phyloP scores from a whole-genome alignment of 2,329 filamentous ascomycete species.

The Sodiomyces alkalinus region DNA sequence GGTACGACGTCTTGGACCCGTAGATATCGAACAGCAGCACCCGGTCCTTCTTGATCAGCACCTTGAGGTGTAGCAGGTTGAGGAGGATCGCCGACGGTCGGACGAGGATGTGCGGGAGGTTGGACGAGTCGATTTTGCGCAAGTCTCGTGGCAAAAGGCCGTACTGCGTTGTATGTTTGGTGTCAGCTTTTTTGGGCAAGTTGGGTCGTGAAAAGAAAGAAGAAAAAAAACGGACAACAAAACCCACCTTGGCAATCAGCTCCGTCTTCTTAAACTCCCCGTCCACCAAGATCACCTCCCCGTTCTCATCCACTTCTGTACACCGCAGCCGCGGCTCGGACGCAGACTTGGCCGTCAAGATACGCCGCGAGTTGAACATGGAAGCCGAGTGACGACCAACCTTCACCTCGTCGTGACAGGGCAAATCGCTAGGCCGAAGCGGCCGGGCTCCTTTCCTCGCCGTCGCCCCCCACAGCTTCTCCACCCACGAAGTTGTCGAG shows the following conservation, averaged over 20 bases:
- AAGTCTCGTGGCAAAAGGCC: constrained; percentile 86
- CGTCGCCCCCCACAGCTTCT: constrained; percentile 30
- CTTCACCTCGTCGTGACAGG: constrained; percentile 41
- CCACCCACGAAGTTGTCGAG: constrained; percentile 28
- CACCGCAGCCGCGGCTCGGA: constrained; percentile 79
- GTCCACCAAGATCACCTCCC: constrained; percentile 82
- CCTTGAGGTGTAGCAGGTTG: constrained; percentile 89
- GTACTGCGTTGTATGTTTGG: too few species aligned
- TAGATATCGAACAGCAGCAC: constrained; percentile 95
- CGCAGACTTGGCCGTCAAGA: constrained; percentile 58
- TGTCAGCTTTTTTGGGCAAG: neutral
- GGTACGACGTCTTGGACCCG: constrained; percentile 85
- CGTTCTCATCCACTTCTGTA: constrained; percentile 87
- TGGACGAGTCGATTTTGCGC: constrained; percentile 93
- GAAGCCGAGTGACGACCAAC: constrained; percentile 40
- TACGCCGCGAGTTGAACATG: constrained; percentile 55
- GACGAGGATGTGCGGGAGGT: constrained; percentile 87
- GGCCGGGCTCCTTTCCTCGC: constrained; percentile 22
- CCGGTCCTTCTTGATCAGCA: constrained; percentile 86
- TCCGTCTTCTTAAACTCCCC: constrained; percentile 97
- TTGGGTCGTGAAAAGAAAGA: too few species aligned
- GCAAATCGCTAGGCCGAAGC: constrained; percentile 42
- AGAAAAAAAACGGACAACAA: too few species aligned
- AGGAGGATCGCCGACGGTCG: constrained; percentile 87
- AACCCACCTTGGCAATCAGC: constrained; percentile 82